phyloP scores from a whole-genome alignment of 2,329 filamentous ascomycete genomes.

The Gnomoniopsis sp. region DNA sequence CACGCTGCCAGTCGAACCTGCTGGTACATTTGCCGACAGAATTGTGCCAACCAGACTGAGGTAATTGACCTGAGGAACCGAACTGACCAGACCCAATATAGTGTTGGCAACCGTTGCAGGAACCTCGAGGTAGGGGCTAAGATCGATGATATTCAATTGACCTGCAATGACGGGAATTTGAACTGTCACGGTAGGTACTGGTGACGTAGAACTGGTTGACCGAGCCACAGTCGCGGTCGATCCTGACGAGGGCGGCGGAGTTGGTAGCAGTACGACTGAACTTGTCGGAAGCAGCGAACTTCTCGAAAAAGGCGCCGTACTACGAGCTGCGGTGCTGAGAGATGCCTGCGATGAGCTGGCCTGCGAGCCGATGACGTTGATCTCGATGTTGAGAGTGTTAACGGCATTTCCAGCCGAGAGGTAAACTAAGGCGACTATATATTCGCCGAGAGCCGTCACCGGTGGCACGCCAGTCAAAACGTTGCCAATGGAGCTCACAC shows the following conservation, averaged over 20 bases:
- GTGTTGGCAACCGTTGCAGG: background rate
- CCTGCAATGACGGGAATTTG: background rate
- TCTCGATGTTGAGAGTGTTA: too few relatives aligned
- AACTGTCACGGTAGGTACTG: background rate
- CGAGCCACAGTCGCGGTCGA: background rate
- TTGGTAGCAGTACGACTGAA: background rate
- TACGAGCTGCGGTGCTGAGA: too few relatives aligned
- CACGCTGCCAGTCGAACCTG: background rate
- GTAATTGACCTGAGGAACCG: background rate
- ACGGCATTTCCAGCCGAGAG: too few relatives aligned
- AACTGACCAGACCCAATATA: background rate
- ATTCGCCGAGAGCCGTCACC: too few relatives aligned
- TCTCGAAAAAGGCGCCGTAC: too few relatives aligned
- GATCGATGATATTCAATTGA: background rate
- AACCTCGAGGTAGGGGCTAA: background rate
- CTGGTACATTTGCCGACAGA: background rate
- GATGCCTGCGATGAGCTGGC: too few relatives aligned
- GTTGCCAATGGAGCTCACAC: too few relatives aligned
- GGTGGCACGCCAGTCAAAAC: too few relatives aligned
- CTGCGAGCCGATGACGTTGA: too few relatives aligned
- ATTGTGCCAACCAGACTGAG: background rate
- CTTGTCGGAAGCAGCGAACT: background rate
- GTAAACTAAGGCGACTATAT: too few relatives aligned
- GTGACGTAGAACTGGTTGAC: background rate
- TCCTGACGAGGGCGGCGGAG: background rate